A percentile compares a stretch with the other conserved stretches of the same genome.
Conservation (phyloP, 805 yeast species). For the Brettanomyces custersianus region DNA sequence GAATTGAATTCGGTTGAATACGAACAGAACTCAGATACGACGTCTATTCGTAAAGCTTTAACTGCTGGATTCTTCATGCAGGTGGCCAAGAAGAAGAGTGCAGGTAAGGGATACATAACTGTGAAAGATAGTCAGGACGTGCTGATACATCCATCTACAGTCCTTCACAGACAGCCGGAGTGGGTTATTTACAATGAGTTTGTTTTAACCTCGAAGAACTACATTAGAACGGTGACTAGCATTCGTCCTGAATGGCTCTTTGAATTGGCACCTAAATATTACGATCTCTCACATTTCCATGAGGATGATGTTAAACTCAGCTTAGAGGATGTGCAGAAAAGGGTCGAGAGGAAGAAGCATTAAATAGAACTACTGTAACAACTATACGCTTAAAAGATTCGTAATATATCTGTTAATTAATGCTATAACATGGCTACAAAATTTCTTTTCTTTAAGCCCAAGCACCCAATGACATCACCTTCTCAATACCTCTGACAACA, state of each 20-base stretch:
- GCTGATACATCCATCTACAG: conserved; percentile 87
- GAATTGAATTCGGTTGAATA: conserved; percentile 61
- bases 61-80: conserved; percentile 97
- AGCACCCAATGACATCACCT: conserved; percentile 55
- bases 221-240: conserved; percentile 87
- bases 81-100: conserved; percentile 86
- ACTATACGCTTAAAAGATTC: too few relatives aligned
- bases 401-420: too few relatives aligned
- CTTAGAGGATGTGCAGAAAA: conserved; percentile 48
- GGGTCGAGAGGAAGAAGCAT: conserved; percentile 24
- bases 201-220: conserved; percentile 87
- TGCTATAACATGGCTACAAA: too few relatives aligned
- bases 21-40: conserved; percentile 58
- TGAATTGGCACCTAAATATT: conserved; percentile 69
- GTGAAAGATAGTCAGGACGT: conserved; percentile 96
- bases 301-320: conserved; percentile 68
- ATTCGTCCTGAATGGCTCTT: conserved; percentile 90
- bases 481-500: conserved; percentile 78
- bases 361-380: too few relatives aligned
- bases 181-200: conserved; percentile 95
- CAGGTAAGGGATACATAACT: conserved; percentile 77
- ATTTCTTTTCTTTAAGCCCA: conserved; percentile 18
- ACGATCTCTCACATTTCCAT: conserved; percentile 50
- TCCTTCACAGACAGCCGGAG: conserved; percentile 78
- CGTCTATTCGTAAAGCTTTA: conserved; percentile 76